Base-by-base conservation (phyloP, 1,284 basidiomycete genomes). In the Tremellales sp. region DNA sequence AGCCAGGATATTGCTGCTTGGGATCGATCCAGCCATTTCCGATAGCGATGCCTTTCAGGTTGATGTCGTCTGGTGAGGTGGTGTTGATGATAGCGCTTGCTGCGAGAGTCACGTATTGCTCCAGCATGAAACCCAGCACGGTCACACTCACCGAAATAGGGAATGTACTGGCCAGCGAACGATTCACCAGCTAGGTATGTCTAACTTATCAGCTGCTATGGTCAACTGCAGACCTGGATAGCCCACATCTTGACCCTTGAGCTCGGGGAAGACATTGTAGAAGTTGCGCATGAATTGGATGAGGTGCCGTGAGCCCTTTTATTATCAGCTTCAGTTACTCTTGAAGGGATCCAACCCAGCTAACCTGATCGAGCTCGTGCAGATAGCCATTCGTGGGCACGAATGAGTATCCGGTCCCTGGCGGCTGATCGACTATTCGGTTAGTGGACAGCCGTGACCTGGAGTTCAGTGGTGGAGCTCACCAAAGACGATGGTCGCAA, bases 81-180 rank as follows among this genome's bases (percentile, higher is more conserved):
- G 89, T 86, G 49, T 81, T 79, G 27, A 94, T 76, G 43, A 97
- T 77, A 8, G 84, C 85, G 57, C 91, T 81, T 60, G 90, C 91
- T 91, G 60, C 23, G 11, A 22, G 17, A n/a, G n/a, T n/a, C n/a
- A n/a, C n/a, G n/a, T n/a, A 33, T 24, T 19, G 43, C 27, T 11
- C 25, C 3, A 36, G 21, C 35, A 19, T 25, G 0, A 26, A 17
- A 12, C 6, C 24, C 19, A 25, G 19, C 10, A 24, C 25, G 12
- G 19, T 13, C 19, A 1, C 4, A 65, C 78, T 59, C 66, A 84
- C 87, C 87, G 60, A 96, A 91, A 72, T 92, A 94, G 12, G 96
- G 94, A 57, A 97, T 93, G 77, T 89, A 97, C 76, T 97, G 92
- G n/a, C 96, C 94, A n/a, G 92, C 94, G 67, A 85, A 98, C 54